Conservation (phyloP, 345 rosid genomes). For the Citrus sinensis region DVS_A1.0 CM039163.1:5675501-5676000, state of each 20-base stretch:
- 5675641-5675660: neutral
- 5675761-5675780: slow-evolving; percentile 14
- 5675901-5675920: slow-evolving; percentile 24
- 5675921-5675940: slow-evolving; percentile 15
- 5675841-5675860: neutral
- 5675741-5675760: neutral
- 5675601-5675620: neutral
- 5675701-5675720: neutral
- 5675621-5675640: neutral
- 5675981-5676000: slow-evolving; percentile 39
- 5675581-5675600: neutral
- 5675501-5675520: neutral
- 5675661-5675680: neutral
- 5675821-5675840: slow-evolving; percentile 25
- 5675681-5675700: neutral
- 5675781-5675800: slow-evolving; percentile 20
- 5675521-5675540: neutral
- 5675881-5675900: slow-evolving; percentile 38
- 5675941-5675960: slow-evolving; percentile 31
- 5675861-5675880: slow-evolving; percentile 18
- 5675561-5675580: neutral
- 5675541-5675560: slow-evolving; percentile 6
- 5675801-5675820: slow-evolving; percentile 27
- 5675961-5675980: slow-evolving; percentile 23
- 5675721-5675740: neutral